These are phyloP conservation scores for Apiospora saccharicola DNA, from an alignment of 2,329 filamentous ascomycete genomes.

Conservation along the genomic window DNA sequence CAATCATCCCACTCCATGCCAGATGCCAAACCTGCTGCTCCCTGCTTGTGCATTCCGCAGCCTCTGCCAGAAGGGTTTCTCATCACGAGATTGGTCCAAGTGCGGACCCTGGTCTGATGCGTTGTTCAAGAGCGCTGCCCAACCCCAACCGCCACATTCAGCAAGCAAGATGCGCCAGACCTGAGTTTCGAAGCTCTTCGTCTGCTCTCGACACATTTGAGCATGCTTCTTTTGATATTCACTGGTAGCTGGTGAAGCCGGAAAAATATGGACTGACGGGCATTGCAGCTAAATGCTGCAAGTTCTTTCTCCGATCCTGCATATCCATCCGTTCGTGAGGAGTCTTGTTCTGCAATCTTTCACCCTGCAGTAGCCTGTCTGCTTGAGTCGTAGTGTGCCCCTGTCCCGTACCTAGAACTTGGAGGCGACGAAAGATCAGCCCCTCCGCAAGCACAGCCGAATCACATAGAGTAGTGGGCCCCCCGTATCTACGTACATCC, in stretches of 20 bases:
- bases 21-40: constrained; percentile 23
- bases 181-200: not conserved
- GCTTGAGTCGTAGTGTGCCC: constrained; percentile 17
- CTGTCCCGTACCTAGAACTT: constrained; percentile 15
- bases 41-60: constrained; percentile 27
- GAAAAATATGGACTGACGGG: not conserved
- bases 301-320: not conserved
- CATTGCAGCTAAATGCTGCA: not conserved
- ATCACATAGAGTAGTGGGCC: constrained; percentile 19
- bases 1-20: constrained; percentile 16
- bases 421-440: constrained; percentile 12
- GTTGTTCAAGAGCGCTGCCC: constrained; percentile 23
- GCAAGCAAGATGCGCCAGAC: constrained; percentile 4
- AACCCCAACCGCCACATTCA: constrained; percentile 19
- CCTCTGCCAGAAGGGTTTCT: constrained; percentile 24
- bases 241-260: not conserved
- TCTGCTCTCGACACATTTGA: not conserved
- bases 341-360: constrained; percentile 1
- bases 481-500: constrained; percentile 14
- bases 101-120: constrained; percentile 21
- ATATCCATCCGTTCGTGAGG: not conserved
- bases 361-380: constrained; percentile 16
- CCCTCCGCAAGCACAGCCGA: constrained; percentile 21
- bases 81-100: constrained; percentile 21
- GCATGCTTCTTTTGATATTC: not conserved